These are phyloP conservation scores for Aspergillus ochraceoroseus DNA, from an alignment of 2,329 filamentous ascomycete genomes.

Conservation along the genomic window DNA sequence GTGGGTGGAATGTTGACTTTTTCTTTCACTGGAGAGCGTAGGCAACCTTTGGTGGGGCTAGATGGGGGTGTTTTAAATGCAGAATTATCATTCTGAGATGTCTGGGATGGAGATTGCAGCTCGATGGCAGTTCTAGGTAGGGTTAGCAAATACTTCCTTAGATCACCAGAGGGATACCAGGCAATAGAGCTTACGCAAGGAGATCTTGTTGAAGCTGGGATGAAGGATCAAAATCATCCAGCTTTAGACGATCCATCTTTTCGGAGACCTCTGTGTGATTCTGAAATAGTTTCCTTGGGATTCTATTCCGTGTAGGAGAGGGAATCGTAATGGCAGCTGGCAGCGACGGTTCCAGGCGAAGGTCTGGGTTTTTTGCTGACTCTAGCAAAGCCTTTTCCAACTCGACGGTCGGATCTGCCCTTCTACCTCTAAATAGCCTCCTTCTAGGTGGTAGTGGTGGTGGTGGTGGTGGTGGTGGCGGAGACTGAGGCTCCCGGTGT, in stretches of 20 bases:
- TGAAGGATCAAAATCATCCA: conserved; percentile 23
- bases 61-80: conserved; percentile 39
- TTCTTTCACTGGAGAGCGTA: conserved; percentile 48
- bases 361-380: conserved; percentile 12
- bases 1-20: conserved; percentile 46
- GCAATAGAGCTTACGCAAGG: conserved; percentile 18
- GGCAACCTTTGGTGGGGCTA: conserved; percentile 41
- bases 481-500: too few relatives aligned
- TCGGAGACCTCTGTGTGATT: conserved; percentile 22
- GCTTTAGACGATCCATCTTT: conserved; percentile 20
- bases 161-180: too few relatives aligned
- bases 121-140: conserved; percentile 8
- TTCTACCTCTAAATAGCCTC: conserved; percentile 36
- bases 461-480: conserved; percentile 7
- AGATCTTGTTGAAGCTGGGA: conserved; percentile 19
- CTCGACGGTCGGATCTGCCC: conserved; percentile 22
- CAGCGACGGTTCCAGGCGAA: conserved; percentile 22
- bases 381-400: conserved; percentile 15
- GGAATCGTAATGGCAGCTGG: conserved; percentile 19
- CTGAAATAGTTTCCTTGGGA: conserved; percentile 21
- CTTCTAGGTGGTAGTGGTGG: conserved; percentile 26
- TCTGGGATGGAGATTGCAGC: conserved; percentile 10
- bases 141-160: neutral
- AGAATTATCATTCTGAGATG: conserved; percentile 10
- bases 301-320: conserved; percentile 15